Base-by-base conservation (phyloP, 2,329 filamentous ascomycete species). In the Didymella lethalis region DNA sequence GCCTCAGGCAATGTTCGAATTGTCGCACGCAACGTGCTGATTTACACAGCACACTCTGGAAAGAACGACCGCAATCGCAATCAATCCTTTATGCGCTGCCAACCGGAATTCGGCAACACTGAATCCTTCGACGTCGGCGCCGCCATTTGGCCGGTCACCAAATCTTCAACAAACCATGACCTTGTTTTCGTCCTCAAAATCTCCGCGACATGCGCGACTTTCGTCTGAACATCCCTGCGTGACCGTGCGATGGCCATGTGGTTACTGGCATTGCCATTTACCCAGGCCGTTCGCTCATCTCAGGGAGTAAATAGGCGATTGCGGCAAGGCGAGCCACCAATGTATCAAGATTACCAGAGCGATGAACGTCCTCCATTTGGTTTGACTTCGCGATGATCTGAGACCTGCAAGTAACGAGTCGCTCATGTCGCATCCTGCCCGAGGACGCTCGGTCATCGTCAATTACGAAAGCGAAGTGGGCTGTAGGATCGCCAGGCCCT, bases 401-500 rank as follows among this genome's bases (percentile, higher is more conserved):
- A 16, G 23, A 36, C 23, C 41, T 20, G 26, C 18, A 36, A 54
- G 20, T 10, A 29, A 59, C 31, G 28, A 47, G 7, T 23, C 43
- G 46, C 28, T 50, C 25, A 25, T 46, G 56, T 40, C 32, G 46
- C n/a, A 36, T 28, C 14, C 28, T 47, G 41, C 49, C 59, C 58
- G 63, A 64, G 49, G 40, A 55, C 14, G 52, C 47, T 45, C 26
- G 48, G 57, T 23, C 57, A 48, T 40, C 47, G 46, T 25, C 46
- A 58, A 60, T 62, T 23, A 48, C 51, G 56, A 65, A 56, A 60
- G 52, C 55, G 57, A 59, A 55, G 54, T 58, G 50, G 58, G 54
- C 51, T 61, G 50, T 46, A 59, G 53, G 59, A 53, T 60, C 62
- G 57, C 56, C 53, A 46, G 47, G 36, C 65, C 71, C 69, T 65